Conservation (phyloP, 768 basidiomycete genomes). For the Hortiboletus flavorubellus region DNA sequence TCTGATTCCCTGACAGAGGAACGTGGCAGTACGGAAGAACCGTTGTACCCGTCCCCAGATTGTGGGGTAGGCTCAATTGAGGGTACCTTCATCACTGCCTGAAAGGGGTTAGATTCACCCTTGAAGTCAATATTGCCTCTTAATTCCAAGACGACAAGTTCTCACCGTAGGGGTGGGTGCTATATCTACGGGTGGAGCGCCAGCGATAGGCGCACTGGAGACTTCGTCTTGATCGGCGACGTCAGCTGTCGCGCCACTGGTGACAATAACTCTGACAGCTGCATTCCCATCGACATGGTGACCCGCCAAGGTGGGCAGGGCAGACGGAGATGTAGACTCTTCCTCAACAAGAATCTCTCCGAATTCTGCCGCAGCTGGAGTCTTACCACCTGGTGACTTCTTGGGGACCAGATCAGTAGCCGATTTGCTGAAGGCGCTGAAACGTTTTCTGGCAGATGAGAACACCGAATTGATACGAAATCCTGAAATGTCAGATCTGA, state of each 20-base stretch:
- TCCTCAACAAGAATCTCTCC: slow-evolving; percentile 66
- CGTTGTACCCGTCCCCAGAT: slow-evolving; percentile 1
- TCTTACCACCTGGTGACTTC: slow-evolving; percentile 32
- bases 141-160: background rate
- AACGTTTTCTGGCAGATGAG: slow-evolving; percentile 54
- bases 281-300: slow-evolving; percentile 27
- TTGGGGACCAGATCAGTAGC: slow-evolving; percentile 19
- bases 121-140: slow-evolving; percentile 5
- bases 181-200: background rate
- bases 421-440: slow-evolving; percentile 53
- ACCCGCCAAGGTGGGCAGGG: slow-evolving; percentile 28
- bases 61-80: slow-evolving; percentile 18
- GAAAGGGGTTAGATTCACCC: slow-evolving; percentile 2
- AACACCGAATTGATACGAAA: slow-evolving; percentile 40
- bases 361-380: slow-evolving; percentile 58
- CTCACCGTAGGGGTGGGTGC: slow-evolving; percentile 12
- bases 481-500: slow-evolving; percentile 41
- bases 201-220: background rate
- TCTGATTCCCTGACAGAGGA: slow-evolving; percentile 2
- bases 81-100: slow-evolving; percentile 2
- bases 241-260: slow-evolving; percentile 20
- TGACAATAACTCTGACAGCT: slow-evolving; percentile 20
- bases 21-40: background rate
- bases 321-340: slow-evolving; percentile 22
- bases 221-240: slow-evolving; percentile 12